phyloP scores from a whole-genome alignment of 1,139 yeast genomes.

The Yamadazyma siamensis region DNA sequence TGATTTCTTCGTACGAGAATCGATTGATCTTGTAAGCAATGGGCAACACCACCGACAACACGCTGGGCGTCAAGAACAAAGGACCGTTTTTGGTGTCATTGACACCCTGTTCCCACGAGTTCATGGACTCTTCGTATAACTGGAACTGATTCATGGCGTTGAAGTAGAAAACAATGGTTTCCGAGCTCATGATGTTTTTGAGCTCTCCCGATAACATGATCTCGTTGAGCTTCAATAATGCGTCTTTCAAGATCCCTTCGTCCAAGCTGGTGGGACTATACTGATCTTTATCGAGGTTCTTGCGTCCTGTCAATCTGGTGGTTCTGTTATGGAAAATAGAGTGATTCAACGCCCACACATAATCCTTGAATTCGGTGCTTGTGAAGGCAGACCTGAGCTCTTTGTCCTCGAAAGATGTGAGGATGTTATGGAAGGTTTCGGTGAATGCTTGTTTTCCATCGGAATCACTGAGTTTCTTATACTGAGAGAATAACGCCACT shows the following conservation, averaged over 20 bases:
- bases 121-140: slow-evolving; percentile 32
- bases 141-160: slow-evolving; percentile 37
- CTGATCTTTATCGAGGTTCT: slow-evolving; percentile 42
- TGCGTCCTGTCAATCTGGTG: slow-evolving; percentile 26
- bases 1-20: slow-evolving; percentile 55
- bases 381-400: slow-evolving; percentile 22
- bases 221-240: slow-evolving; percentile 33
- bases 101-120: slow-evolving; percentile 44
- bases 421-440: slow-evolving; percentile 19
- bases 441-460: slow-evolving; percentile 21
- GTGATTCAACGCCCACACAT: slow-evolving; percentile 24
- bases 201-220: slow-evolving; percentile 31
- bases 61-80: slow-evolving; percentile 47
- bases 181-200: slow-evolving; percentile 19
- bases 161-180: slow-evolving; percentile 20
- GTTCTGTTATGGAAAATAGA: slow-evolving; percentile 31
- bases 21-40: slow-evolving; percentile 62
- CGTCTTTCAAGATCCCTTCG: slow-evolving; percentile 30
- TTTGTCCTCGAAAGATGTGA: slow-evolving; percentile 27
- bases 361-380: slow-evolving; percentile 24
- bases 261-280: slow-evolving; percentile 24
- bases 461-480: slow-evolving; percentile 16
- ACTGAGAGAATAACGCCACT: slow-evolving; percentile 19
- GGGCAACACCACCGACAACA: slow-evolving; percentile 71
- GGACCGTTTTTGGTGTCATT: slow-evolving; percentile 27